These are phyloP conservation scores for Solanum pennellii DNA, from an alignment of 257 asterid genomes.

Conservation along the genomic window DNA sequence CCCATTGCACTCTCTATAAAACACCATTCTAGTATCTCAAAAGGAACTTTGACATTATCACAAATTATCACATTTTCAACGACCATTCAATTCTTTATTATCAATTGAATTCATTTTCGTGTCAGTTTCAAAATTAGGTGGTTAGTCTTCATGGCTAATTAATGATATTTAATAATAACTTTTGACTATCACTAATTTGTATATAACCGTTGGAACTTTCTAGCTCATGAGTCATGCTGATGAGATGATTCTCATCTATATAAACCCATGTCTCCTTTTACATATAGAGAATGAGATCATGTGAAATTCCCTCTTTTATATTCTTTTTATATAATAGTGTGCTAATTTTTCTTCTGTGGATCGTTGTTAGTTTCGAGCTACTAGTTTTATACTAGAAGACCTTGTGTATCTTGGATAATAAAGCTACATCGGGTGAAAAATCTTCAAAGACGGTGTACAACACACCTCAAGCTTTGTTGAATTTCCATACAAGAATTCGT, in stretches of 20 bases:
- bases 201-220: not conserved
- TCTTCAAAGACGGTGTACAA: not conserved
- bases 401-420: not conserved
- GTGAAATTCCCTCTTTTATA: not conserved
- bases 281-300: not conserved
- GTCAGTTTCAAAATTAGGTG: not conserved
- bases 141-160: not conserved
- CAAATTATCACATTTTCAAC: not conserved
- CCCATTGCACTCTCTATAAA: not conserved
- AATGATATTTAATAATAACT: too few species aligned
- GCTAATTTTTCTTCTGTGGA: not conserved
- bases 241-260: not conserved
- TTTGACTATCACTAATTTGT: not conserved
- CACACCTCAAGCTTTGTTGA: not conserved
- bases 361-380: too few species aligned
- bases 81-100: not conserved
- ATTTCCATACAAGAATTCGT: too few species aligned
- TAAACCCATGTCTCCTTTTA: not conserved
- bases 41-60: not conserved
- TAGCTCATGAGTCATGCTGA: not conserved
- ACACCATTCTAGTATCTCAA: not conserved
- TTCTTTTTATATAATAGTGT: not conserved
- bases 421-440: not conserved
- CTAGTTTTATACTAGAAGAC: not conserved
- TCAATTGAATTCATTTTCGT: not conserved